Evolutionary conservation across 768 basidiomycete genomes (phyloP), one percentile per base, ranked within the genome.

Genomic region (Serpula lacrymans): DNA sequence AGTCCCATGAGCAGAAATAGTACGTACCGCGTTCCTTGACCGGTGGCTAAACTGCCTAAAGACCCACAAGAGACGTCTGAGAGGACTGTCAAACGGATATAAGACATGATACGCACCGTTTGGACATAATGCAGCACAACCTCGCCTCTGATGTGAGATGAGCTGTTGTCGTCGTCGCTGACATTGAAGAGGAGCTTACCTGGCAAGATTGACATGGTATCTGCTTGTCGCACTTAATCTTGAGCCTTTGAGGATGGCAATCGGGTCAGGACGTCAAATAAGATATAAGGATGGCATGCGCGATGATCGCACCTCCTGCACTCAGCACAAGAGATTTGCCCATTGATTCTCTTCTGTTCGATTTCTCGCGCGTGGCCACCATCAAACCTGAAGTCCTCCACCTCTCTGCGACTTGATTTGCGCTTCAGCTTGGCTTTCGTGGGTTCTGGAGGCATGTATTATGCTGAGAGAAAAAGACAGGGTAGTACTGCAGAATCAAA

Each of bases 161-260:
- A n/a, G n/a, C n/a, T n/a, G n/a, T n/a, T n/a, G n/a, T n/a, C n/a
- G n/a, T n/a, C n/a, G n/a, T n/a, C n/a, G n/a, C n/a, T 6, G 13
- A 20, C 5, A 23, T 21, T 41, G 14, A 17, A 14, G 22, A 20
- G 23, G 22, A 38, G 43, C 67, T 29, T 55, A 80, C 82, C 68
- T 78, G 77, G 57, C 84, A 86, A 1, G 83, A 84, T 56, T 84
- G 81, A 55, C 84, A 87, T 8, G 85, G 85, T 39, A 86, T 82
- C 48, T 82, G 75, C 68, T 86, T 87, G 74, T 86, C 82, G 67
- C 84, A 88, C 56, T 84, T 85, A 59, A 88, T 85, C 71, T 87
- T 82, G 51, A 88, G 69, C 51, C 84, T 75, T 75, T n/a, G n/a
- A 17, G 12, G 29, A 6, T 13, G 26, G 28, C 21, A 30, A 51